A percentile compares a stretch with the other conserved stretches of the same genome.
Conservation (phyloP, 2,329 filamentous ascomycete genomes). For the Aaosphaeria pasadenensis region DNA sequence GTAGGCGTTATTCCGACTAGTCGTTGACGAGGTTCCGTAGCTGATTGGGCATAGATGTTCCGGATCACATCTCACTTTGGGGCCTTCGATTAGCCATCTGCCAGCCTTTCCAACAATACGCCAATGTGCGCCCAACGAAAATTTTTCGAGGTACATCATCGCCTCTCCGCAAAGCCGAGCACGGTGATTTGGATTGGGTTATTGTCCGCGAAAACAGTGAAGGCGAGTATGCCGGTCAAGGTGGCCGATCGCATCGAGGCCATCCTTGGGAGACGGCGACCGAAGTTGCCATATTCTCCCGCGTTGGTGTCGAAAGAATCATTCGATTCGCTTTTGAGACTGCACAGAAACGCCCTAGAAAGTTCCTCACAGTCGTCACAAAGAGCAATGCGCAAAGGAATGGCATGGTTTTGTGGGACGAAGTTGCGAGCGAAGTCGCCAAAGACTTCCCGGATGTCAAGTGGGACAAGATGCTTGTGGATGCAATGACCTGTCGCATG, state of each 20-base stretch:
- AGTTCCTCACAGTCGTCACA: slow-evolving; percentile 50
- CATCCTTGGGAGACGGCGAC: slow-evolving; percentile 42
- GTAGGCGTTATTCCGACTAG: slow-evolving; percentile 11
- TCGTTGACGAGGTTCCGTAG: not conserved
- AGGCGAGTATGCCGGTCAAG: slow-evolving; percentile 49
- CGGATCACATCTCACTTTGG: slow-evolving; percentile 68
- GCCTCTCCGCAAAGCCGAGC: slow-evolving; percentile 37
- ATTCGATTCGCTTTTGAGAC: slow-evolving; percentile 49
- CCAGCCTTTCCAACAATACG: slow-evolving; percentile 65
- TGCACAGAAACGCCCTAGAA: slow-evolving; percentile 41
- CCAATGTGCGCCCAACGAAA: slow-evolving; percentile 59
- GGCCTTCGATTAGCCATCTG: slow-evolving; percentile 65
- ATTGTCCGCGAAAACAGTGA: slow-evolving; percentile 49
- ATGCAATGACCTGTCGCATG: slow-evolving; percentile 51
- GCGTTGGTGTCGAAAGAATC: slow-evolving; percentile 46
- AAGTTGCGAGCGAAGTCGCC: slow-evolving; percentile 45
- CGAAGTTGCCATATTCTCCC: slow-evolving; percentile 47
- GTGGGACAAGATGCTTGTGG: slow-evolving; percentile 50
- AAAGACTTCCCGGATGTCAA: slow-evolving; percentile 46
- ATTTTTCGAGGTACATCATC: slow-evolving; percentile 43
- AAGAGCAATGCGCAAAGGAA: slow-evolving; percentile 50
- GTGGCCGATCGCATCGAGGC: slow-evolving; percentile 42
- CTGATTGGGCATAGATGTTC: slow-evolving; percentile 49
- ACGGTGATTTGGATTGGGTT: slow-evolving; percentile 45
- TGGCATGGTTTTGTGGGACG: slow-evolving; percentile 50